Evolutionary conservation across 2,329 filamentous ascomycete species (phyloP), one percentile per base, ranked within the genome.

Genomic region (Clonostachys rhizophaga): DNA sequence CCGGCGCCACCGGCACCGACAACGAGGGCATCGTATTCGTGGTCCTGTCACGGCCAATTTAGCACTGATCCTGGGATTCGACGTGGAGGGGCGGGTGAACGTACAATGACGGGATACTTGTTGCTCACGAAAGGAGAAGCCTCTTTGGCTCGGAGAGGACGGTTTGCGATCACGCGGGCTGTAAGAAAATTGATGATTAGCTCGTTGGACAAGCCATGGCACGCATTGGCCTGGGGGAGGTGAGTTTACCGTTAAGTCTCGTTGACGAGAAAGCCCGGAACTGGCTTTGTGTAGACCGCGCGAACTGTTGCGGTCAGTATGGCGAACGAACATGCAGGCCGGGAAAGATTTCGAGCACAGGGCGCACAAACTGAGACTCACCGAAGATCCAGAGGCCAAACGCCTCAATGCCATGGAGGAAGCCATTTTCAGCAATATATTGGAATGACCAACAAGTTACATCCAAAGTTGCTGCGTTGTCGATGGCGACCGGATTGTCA

Each of bases 21-120:
- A 51, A 99, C 94, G 59, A 99, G 79, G 52, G 92, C 92, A 87
- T 97, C 94, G 73, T 96, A 97, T 74, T 97, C 91, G 74, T 99
- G 94, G 69, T 97, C 94, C 84, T 91, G 52, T 43, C 16, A 16
- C 20, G 10, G 30, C 30, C 40, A 30, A 13, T 33, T 43, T 11
- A 17, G 16, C 34, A 18, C n/a, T 49, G 42, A 45, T 40, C 40
- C 34, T 35, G 43, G 37, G n/a, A 39, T 17, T 46, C 43, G 24
- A 5, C 9, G 24, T 10, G 8, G 9, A 30, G 24, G 24, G 10
- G 24, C 35, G 39, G 39, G 44, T 40, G 9, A 56, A 78, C 86
- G 70, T 81, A 89, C 87, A 69, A 99, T 91, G 60, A 99, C 89
- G 44, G 91, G 88, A 70, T 99, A 97, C 72, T 96, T 94, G 70